These are phyloP conservation scores for Ceratocystis destructans DNA, from an alignment of 2,329 filamentous ascomycete species.

Conservation along the genomic window DNA sequence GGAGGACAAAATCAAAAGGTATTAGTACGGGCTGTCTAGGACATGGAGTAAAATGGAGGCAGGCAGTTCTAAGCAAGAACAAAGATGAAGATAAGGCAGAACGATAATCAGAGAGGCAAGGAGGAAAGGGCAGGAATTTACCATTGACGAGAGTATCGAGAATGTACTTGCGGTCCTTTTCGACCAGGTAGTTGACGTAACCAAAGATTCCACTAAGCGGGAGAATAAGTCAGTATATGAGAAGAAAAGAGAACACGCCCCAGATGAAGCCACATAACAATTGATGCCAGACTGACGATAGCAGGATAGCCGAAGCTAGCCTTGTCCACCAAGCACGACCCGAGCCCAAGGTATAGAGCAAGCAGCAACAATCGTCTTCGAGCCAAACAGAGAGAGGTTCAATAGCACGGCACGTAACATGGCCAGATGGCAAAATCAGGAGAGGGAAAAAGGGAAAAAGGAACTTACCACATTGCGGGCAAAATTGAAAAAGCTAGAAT, in stretches of 20 bases:
- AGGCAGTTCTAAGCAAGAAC: no score
- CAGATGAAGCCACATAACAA: neutral
- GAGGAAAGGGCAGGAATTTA: slow-evolving; percentile 34
- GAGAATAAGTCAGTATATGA: slow-evolving; percentile 18
- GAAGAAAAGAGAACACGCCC: slow-evolving; percentile 11
- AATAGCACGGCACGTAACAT: slow-evolving; percentile 3
- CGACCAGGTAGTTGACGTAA: slow-evolving; percentile 98
- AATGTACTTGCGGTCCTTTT: slow-evolving; percentile 96
- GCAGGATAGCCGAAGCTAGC: neutral
- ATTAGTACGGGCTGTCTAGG: neutral
- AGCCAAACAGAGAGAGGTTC: neutral
- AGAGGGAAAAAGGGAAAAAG: slow-evolving; percentile 11
- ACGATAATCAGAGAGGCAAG: neutral
- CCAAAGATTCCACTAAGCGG: slow-evolving; percentile 74
- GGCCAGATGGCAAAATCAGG: neutral
- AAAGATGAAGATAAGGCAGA: no score
- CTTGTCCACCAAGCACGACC: neutral
- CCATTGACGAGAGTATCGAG: slow-evolving; percentile 93
- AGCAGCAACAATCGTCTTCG: neutral
- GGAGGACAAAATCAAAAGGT: neutral
- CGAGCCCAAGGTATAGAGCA: neutral
- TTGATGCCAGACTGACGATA: neutral
- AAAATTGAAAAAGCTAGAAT: slow-evolving; percentile 17
- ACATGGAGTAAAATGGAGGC: neutral
- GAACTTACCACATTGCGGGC: slow-evolving; percentile 19